Evolutionary conservation across 116 monocot species (phyloP), one percentile per base, ranked within the genome.

Genomic region (Zostera marina): DNA sequence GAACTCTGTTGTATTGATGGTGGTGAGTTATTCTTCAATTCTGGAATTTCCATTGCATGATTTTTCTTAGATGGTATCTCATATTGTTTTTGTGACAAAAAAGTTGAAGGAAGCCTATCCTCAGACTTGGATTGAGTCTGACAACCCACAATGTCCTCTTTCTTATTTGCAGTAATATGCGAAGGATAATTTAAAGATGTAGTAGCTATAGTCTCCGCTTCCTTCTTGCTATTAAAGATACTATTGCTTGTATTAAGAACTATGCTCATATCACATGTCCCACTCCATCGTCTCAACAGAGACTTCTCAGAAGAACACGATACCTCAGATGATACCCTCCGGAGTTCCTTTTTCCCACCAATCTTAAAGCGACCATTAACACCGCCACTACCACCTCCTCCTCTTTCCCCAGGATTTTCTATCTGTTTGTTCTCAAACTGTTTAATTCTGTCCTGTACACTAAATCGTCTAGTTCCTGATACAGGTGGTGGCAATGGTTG

Each of bases 181-280:
- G 26, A 39, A 20, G 70, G 69, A 65, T 70, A 75, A 70, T 51
- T 56, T 11, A 23, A 44, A 56, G 87, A 77, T 46, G 88, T 81
- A 19, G 22, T 73, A 19, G 49, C 59, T 44, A 54, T 26, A 63
- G 61, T 73, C 14, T 73, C 80, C 56, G 47, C 64, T 3, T 68
- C 81, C 71, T 81, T 81, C 44, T 47, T 75, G 19, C 77, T 74
- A 64, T 47, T 77, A 41, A 23, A 45, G 38, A 26, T 61, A 59
- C 66, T 72, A 57, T 72, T 66, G 51, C 63, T 73, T 67, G 54
- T 73, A 52, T 71, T 73, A 15, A 74, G 54, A 60, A 89, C 98
- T 51, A 90, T 76, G 61, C 98, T 98, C 98, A 98, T 98, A 70
- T 98, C 98, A 49, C 98, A 90, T 43, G 83, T 78, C 60, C 90